phyloP scores from a whole-genome alignment of 768 basidiomycete genomes.

The Mrakia frigida region DNA sequence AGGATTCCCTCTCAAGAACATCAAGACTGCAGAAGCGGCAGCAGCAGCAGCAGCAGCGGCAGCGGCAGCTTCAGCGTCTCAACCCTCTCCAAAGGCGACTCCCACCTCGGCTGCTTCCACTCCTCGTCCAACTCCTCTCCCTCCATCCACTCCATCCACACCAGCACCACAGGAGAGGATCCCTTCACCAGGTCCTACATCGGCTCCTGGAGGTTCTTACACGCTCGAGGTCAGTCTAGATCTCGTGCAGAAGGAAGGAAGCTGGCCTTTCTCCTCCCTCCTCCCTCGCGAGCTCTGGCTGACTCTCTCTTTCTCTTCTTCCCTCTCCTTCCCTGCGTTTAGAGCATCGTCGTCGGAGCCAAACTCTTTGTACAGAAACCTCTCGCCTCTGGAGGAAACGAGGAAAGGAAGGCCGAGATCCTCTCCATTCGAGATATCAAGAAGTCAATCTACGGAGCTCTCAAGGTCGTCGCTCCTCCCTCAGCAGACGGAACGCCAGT shows the following conservation, averaged over 20 bases:
- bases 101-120: not conserved
- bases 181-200: conserved; percentile 31
- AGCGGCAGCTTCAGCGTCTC: not conserved
- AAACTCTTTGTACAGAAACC: conserved; percentile 88
- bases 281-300: not conserved
- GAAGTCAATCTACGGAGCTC: conserved; percentile 46
- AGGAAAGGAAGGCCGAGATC: conserved; percentile 92
- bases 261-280: not conserved
- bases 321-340: conserved; percentile 26
- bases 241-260: not conserved
- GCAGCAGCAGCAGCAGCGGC: too few species aligned
- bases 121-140: not conserved
- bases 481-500: conserved; percentile 51
- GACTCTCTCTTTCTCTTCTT: conserved; percentile 8
- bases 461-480: conserved; percentile 36
- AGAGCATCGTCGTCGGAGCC: conserved; percentile 89
- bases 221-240: conserved; percentile 38
- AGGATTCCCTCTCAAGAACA: conserved; percentile 5
- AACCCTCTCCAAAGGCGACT: conserved; percentile 2
- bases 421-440: conserved; percentile 89
- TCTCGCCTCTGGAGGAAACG: conserved; percentile 63
- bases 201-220: conserved; percentile 40
- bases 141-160: not conserved
- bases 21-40: not conserved
- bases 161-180: not conserved